Percentiles rank a stretch among this genome's conserved stretches.
phyloP scores from a whole-genome alignment of 345 rosid species.

The Pugionium dolabratum region DNA sequence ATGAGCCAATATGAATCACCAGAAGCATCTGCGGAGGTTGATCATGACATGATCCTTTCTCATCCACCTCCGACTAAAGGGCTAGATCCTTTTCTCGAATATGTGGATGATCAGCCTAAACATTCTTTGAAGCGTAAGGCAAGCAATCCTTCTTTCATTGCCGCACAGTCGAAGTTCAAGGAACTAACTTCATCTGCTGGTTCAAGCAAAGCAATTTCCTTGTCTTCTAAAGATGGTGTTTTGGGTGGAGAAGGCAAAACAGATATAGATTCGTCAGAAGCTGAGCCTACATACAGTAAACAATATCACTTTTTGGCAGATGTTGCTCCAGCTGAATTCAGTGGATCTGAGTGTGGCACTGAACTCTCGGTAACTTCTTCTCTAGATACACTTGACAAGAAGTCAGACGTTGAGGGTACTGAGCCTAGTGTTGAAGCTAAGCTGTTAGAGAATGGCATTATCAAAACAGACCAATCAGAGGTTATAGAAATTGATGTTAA shows the following conservation, averaged over 20 bases:
- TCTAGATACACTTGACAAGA: slow-evolving; percentile 76
- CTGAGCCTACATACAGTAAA: slow-evolving; percentile 30
- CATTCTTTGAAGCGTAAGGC: slow-evolving; percentile 63
- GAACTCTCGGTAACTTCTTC: slow-evolving; percentile 89
- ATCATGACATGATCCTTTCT: slow-evolving; percentile 40
- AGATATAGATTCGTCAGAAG: slow-evolving; percentile 40
- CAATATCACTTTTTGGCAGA: slow-evolving; percentile 46
- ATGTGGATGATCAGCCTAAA: slow-evolving; percentile 55
- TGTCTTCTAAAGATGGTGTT: slow-evolving; percentile 46
- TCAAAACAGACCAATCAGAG: slow-evolving; percentile 35
- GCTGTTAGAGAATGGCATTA: slow-evolving; percentile 43
- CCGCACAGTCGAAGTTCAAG: slow-evolving; percentile 77
- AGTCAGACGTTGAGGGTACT: slow-evolving; percentile 52
- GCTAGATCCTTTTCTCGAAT: slow-evolving; percentile 38
- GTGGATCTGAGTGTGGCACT: slow-evolving; percentile 86
- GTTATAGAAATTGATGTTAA: slow-evolving; percentile 44
- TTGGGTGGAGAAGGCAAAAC: slow-evolving; percentile 46
- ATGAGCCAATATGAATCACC: slow-evolving; percentile 42
- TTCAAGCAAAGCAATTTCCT: slow-evolving; percentile 44
- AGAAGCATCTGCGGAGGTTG: slow-evolving; percentile 45
- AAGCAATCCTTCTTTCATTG: slow-evolving; percentile 68
- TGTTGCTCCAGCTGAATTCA: slow-evolving; percentile 43
- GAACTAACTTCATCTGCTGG: slow-evolving; percentile 55
- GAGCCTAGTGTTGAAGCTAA: slow-evolving; percentile 48
- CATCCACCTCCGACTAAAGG: slow-evolving; percentile 41